Percentiles rank a stretch among this genome's conserved stretches.
These are phyloP conservation scores for Globisporangium sylvaticum DNA, from an alignment of 352 stramenopile species.

Conservation along the genomic window DNA sequence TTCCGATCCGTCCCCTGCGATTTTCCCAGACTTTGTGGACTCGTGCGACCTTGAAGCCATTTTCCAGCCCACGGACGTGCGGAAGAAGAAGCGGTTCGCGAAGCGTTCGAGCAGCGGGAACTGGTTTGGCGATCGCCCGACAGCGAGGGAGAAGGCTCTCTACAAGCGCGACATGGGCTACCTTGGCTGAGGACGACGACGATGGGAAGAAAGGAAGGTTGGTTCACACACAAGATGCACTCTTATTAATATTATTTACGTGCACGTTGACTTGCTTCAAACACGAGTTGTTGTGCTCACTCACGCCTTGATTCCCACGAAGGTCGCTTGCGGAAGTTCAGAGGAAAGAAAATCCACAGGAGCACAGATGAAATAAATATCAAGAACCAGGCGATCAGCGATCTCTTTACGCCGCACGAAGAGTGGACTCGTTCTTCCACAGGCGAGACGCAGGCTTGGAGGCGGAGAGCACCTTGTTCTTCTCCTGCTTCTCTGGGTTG, in stretches of 20 bases:
- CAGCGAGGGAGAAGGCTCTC: constrained; percentile 66
- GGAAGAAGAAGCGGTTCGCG: constrained; percentile 77
- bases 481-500: constrained; percentile 9
- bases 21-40: constrained; percentile 84
- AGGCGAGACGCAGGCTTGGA: constrained; percentile 4
- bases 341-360: background rate
- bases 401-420: constrained; percentile 5
- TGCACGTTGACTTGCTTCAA: constrained; percentile 6
- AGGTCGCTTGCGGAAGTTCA: background rate
- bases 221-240: constrained; percentile 2
- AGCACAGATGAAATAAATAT: background rate
- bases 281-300: background rate
- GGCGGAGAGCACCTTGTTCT: background rate
- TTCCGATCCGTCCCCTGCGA: constrained; percentile 66
- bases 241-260: constrained; percentile 20
- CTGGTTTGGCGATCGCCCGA: constrained; percentile 78
- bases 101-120: constrained; percentile 83
- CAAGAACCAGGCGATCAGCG: background rate
- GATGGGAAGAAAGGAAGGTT: background rate
- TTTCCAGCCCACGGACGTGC: constrained; percentile 64
- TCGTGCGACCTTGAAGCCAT: constrained; percentile 84
- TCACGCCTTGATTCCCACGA: background rate
- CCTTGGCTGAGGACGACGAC: constrained; percentile 23
- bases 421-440: constrained; percentile 16
- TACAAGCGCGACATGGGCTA: constrained; percentile 87